A percentile compares a stretch with the other conserved stretches of the same genome.
phyloP scores from a whole-genome alignment of 768 basidiomycete genomes.

The Peribolospora baueri region DNA sequence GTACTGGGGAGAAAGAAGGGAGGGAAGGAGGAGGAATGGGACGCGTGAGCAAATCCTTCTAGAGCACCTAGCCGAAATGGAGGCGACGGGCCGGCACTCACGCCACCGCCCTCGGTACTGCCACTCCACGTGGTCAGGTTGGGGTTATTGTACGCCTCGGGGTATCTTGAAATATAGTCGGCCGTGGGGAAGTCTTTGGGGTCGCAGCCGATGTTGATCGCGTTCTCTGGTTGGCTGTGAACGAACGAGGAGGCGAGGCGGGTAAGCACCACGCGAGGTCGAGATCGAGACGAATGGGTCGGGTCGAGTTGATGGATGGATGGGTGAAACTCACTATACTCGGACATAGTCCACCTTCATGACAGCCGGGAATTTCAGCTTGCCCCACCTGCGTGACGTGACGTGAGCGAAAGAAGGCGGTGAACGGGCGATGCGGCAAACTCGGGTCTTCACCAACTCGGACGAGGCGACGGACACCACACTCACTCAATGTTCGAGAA shows the following conservation, averaged over 20 bases:
- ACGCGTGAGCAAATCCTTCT: too few relatives aligned
- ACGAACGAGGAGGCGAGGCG: neutral
- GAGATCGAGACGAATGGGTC: too few relatives aligned
- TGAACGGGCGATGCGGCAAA: too few relatives aligned
- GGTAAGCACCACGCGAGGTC: slow-evolving; percentile 20
- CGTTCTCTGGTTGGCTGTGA: slow-evolving; percentile 47
- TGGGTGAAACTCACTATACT: slow-evolving; percentile 26
- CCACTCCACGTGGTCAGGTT: slow-evolving; percentile 23
- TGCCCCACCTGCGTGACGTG: slow-evolving; percentile 35
- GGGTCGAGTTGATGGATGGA: slow-evolving; percentile 1
- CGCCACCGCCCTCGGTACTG: slow-evolving; percentile 16
- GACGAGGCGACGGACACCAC: too few relatives aligned
- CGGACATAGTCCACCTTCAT: slow-evolving; percentile 20
- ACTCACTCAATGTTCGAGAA: too few relatives aligned
- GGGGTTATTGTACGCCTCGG: slow-evolving; percentile 17
- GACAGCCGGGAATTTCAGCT: slow-evolving; percentile 7
- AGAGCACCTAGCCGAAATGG: too few relatives aligned
- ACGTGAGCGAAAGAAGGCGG: slow-evolving; percentile 25
- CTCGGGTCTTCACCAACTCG: too few relatives aligned
- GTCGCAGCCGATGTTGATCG: slow-evolving; percentile 43
- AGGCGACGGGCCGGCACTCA: neutral
- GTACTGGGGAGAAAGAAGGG: too few relatives aligned
- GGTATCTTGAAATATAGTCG: slow-evolving; percentile 29
- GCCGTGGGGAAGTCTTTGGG: slow-evolving; percentile 53
- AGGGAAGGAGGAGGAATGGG: too few relatives aligned